Base-by-base conservation (phyloP, 2,329 filamentous ascomycete genomes). In the Mycosphaerella sp. region DNA sequence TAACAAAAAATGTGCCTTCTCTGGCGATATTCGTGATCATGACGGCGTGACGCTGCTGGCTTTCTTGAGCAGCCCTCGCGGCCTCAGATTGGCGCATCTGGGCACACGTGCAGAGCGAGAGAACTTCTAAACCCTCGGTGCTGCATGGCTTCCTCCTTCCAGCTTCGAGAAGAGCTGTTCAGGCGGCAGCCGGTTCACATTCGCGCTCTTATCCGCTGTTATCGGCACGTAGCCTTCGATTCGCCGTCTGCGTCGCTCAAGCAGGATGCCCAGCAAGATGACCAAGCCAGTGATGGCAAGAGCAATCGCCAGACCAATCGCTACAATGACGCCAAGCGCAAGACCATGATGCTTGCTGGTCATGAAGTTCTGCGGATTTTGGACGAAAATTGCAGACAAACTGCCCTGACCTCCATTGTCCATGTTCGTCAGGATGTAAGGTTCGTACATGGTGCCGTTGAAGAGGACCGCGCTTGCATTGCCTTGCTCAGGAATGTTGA, bases 401-500 rank as follows among this genome's bases (percentile, higher is more conserved):
- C 82, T 90, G 43, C 90, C 89, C 9, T 80, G 74, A 10, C 76
- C 75, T 52, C 82, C 82, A 62, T 82, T 77, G 13, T 61, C 27
- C 52, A 78, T 85, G 41, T 81, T 85, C 1, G 90, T 87, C 37
- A 98, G 78, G 36, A 89, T 79, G 67, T 91, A 95, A 0, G 93
- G 91, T 45, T 76, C 76, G 66, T 91, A 82, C 2, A 75, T 73
- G 9, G 83, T 88, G 62, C 93, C 93, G 64, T 97, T 88, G 73
- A 87, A 98, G 25, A 96, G 74, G 6, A 84, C 91, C 7, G 88
- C 89, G 12, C 91, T 95, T 5, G 86, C 88, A 51, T 83, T 84
- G 52, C 91, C 90, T 65, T 89, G 89, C 43, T 74, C 73, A 0
- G 85, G 81, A 14, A 97, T 76, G 58, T 82, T 78, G 59, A 98